A percentile compares a stretch with the other conserved stretches of the same genome.
phyloP scores from a whole-genome alignment of 768 basidiomycete genomes.

The Lentinus brumalis region DNA sequence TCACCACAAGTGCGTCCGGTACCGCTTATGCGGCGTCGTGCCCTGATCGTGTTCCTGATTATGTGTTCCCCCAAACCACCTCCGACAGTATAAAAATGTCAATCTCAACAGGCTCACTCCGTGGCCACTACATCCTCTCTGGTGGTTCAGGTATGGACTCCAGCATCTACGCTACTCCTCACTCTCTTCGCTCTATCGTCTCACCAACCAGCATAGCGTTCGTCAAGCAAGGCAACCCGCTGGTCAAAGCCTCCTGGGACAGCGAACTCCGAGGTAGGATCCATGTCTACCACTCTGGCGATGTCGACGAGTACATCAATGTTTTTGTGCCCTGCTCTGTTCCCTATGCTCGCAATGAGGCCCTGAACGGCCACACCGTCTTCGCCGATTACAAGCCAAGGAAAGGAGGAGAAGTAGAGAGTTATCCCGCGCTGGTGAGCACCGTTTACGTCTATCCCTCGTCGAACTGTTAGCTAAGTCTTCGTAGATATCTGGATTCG shows the following conservation, averaged over 20 bases:
- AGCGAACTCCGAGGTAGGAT: neutral
- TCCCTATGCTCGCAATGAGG: neutral
- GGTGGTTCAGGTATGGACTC: too few species aligned
- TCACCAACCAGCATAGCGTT: too few species aligned
- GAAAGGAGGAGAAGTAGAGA: neutral
- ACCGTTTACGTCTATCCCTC: neutral
- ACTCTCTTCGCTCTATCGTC: too few species aligned
- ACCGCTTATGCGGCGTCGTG: neutral
- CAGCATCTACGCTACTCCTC: too few species aligned
- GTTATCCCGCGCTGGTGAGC: neutral
- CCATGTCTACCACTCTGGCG: neutral
- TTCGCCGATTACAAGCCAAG: neutral
- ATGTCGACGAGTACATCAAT: neutral
- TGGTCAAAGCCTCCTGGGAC: neutral
- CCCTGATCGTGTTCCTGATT: neutral
- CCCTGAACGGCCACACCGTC: neutral
- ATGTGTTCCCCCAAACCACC: too few species aligned
- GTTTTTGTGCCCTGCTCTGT: neutral
- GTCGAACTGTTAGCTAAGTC: neutral
- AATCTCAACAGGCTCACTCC: too few species aligned
- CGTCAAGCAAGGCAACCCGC: too few species aligned
- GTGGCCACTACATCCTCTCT: too few species aligned
- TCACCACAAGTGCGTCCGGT: too few species aligned
- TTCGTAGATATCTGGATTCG: neutral
- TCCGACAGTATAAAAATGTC: too few species aligned